Base-by-base conservation (phyloP, 176 grass and related monocot species). In the Raddia distichophylla region DNA sequence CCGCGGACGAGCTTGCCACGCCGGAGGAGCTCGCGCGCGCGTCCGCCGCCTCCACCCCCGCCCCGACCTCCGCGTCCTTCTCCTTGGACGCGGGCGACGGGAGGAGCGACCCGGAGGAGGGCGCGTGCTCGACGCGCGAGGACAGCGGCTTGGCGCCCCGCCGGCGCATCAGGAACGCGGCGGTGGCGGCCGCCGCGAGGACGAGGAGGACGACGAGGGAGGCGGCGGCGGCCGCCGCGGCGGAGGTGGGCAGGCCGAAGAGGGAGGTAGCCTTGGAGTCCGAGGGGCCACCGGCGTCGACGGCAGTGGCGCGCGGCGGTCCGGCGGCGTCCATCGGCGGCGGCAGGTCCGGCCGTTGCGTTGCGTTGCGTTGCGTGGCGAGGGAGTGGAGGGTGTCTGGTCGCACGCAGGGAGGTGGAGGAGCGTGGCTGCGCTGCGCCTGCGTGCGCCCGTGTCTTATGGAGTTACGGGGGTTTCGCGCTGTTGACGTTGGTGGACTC, bases 111-210 rank as follows among this genome's bases (percentile, higher is more conserved):
- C 77, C 80, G 11, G 90, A 84, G 61, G 83, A 79, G 22, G 75
- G 61, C 74, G 88, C 88, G 77, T 90, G 81, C 69, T 93, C 88
- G 7, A 92, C 83, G 46, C 87, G 90, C 22, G 72, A 80, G 1
- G 74, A 81, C 40, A 74, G 71, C 12, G 62, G 52, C 42, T 73
- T 73, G 10, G 84, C 53, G 0, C 82, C 59, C 14, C 88, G 66
- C 5, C 73, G 72, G 37, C 87, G 78, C 51, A 72, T 27, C 71
- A 84, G 64, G 71, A 88, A 52, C 5, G 61, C 19, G 19, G 86
- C 56, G 13, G 76, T 19, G 20, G 58, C 46, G 3, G 81, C 80
- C 14, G 77, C 72, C 17, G 73, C 33, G 73, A 92, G 67, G 70
- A 91, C 53, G 64, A 95, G 40, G 45, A 94, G 51, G 7, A 75